phyloP scores from a whole-genome alignment of 495 filamentous ascomycete species.

The Penicillium coffeae region DNA sequence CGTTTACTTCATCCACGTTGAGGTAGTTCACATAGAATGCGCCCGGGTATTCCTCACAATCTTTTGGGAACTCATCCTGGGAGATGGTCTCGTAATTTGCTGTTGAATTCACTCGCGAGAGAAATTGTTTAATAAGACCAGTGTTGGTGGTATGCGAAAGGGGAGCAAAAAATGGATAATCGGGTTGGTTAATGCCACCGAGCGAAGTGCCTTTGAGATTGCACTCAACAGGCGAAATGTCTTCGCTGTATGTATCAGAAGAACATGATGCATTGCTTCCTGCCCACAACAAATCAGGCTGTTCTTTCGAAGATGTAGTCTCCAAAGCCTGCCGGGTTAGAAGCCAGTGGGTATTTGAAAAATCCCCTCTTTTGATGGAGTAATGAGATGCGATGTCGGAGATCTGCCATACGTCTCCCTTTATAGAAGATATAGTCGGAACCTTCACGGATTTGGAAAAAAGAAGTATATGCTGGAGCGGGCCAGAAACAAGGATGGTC shows the following conservation, averaged over 20 bases:
- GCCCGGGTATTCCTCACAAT: conserved; percentile 13
- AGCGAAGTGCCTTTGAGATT: neutral
- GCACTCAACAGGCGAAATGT: too few species aligned
- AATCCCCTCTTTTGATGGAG: too few species aligned
- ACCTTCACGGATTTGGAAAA: conserved; percentile 13
- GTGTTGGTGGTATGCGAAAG: conserved; percentile 17
- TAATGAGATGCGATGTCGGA: too few species aligned
- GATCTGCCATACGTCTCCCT: too few species aligned
- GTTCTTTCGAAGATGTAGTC: too few species aligned
- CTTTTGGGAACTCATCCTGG: conserved; percentile 11
- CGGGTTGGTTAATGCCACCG: conserved; percentile 9
- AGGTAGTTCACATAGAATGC: conserved; percentile 16
- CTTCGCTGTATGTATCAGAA: too few species aligned
- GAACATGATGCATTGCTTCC: too few species aligned
- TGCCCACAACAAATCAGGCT: too few species aligned
- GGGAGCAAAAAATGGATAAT: conserved; percentile 10
- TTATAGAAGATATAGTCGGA: conserved; percentile 12
- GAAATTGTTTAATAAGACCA: conserved; percentile 26
- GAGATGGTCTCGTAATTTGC: conserved; percentile 17
- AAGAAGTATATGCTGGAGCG: conserved; percentile 22
- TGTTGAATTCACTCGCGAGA: conserved; percentile 27
- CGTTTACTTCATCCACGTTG: neutral
- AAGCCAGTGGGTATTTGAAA: too few species aligned
- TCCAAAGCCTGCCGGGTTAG: too few species aligned
- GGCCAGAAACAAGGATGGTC: conserved; percentile 18